Evolutionary conservation across 1,284 basidiomycete genomes (phyloP), one percentile per base, ranked within the genome.

Genomic region (Apiotrichum mycotoxinovorans): DNA sequence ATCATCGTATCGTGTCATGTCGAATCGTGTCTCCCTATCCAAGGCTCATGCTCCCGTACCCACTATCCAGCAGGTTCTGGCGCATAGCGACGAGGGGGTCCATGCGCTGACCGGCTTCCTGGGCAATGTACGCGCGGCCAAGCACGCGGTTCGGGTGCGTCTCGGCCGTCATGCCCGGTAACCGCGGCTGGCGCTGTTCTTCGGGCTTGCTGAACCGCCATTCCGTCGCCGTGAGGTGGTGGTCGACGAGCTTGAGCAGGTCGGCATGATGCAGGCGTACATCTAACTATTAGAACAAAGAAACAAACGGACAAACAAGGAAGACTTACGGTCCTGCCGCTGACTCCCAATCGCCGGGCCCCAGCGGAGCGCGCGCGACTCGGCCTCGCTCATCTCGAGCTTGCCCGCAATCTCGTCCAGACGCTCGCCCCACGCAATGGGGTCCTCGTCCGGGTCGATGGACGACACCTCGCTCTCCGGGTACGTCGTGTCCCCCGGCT

Each of bases 361-460:
- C 69, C 70, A 72, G 45, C 66, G 63, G 12, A 73, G 5, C 1
- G 71, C 69, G 27, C 65, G 61, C 11, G 63, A 63, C 57, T 75
- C 73, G 10, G 57, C 63, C 53, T 74, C 72, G 4, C 66, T 56
- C 18, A 72, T 64, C 62, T 75, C 73, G 37, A 70, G 26, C 42
- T 67, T 58, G 10, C 73, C 73, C 7, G 73, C 71, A 12, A 75
- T 58, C 60, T 73, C 71, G 54, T 75, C 71, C 22, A 73, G 52
- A n/a, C 71, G 60, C 52, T 60, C 56, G 9, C 68, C 71, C 56
- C 67, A 75, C 14, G 57, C 66, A 38, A 67, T 68, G 0, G 73
- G 72, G 60, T 75, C 70, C 12, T 62, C 60, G 25, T 70, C 67
- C 4, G 66, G 66, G 54, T 74, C 71, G 55, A 67, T 69, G 5